Evolutionary conservation across 768 basidiomycete species (phyloP).

Genomic region (Serendipita indica): DNA sequence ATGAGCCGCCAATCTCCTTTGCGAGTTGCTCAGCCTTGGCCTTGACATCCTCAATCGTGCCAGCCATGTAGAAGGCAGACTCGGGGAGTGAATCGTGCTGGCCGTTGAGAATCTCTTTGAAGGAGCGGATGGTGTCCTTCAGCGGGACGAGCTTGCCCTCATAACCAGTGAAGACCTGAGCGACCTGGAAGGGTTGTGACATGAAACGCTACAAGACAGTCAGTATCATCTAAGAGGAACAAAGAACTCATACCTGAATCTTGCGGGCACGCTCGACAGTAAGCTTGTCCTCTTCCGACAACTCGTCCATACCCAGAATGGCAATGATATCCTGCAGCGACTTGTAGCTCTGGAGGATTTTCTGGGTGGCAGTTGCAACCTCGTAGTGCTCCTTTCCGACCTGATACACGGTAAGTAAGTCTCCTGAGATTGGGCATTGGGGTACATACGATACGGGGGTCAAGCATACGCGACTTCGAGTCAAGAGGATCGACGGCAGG

Average conservation of each 20-base stretch:
- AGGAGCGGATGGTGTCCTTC: constrained; percentile 91
- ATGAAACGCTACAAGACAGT: constrained; percentile 99
- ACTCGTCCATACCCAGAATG: constrained; percentile 99
- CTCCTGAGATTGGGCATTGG: constrained; percentile 1
- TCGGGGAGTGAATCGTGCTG: constrained; percentile 82
- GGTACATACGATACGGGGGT: constrained; percentile 83
- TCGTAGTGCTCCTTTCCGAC: constrained; percentile 89
- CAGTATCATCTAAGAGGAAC: constrained; percentile 27
- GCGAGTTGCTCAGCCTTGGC: constrained; percentile 93
- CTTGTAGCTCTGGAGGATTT: constrained; percentile 95
- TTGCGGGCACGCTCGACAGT: constrained; percentile 57
- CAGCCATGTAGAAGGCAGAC: constrained; percentile 96
- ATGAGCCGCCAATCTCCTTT: constrained; percentile 63
- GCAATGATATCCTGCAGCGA: constrained; percentile 99
- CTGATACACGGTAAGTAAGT: constrained; percentile 22
- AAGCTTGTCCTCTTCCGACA: constrained; percentile 99
- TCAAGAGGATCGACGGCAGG: constrained; percentile 99
- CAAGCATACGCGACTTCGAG: constrained; percentile 99
- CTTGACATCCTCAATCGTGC: constrained; percentile 95
- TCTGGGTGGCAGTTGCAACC: constrained; percentile 90
- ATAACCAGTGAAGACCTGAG: constrained; percentile 98
- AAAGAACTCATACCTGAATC: constrained; percentile 29
- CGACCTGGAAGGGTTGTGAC: constrained; percentile 99
- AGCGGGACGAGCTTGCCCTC: constrained; percentile 94
- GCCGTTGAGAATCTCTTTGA: constrained; percentile 94